Percentiles rank a stretch among this genome's conserved stretches.
These are phyloP conservation scores for Trichoderma orchidacearum DNA, from an alignment of 495 filamentous ascomycete genomes.

Conservation along the genomic window DNA sequence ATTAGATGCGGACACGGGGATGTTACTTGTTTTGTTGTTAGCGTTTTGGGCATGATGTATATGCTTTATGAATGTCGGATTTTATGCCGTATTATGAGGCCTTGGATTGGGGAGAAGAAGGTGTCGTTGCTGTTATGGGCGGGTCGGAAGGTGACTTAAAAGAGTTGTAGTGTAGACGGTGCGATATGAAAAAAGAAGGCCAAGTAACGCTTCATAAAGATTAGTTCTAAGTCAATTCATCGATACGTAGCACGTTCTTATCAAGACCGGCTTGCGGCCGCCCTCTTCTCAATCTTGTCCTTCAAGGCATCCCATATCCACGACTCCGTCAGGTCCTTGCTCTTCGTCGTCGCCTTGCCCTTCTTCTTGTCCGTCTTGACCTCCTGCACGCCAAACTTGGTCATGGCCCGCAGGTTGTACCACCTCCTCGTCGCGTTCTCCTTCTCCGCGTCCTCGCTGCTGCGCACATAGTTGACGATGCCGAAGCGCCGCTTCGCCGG, in stretches of 20 bases:
- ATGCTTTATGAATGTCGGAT: no score
- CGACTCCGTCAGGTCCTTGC: neutral
- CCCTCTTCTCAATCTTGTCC: neutral
- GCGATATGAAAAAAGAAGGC: no score
- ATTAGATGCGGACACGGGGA: neutral
- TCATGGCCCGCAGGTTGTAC: neutral
- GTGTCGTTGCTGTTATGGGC: neutral
- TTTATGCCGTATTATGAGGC: no score
- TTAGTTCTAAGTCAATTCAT: no score
- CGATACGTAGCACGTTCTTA: neutral
- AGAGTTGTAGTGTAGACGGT: no score
- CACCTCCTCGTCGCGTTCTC: neutral
- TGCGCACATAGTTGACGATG: constrained; percentile 33
- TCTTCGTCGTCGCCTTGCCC: neutral
- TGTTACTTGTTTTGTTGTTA: neutral
- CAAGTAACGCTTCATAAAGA: no score
- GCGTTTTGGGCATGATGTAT: neutral
- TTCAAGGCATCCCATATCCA: constrained; percentile 5
- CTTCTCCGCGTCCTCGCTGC: neutral
- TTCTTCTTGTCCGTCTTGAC: neutral
- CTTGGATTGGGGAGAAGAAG: no score
- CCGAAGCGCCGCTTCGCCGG: constrained; percentile 27
- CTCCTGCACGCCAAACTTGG: constrained; percentile 1
- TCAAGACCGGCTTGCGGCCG: neutral
- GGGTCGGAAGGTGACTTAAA: neutral